Percentiles rank a stretch among this genome's conserved stretches.
Evolutionary conservation across 345 rosid species (phyloP).

Genomic region (Arabidopsis suecica): DNA sequence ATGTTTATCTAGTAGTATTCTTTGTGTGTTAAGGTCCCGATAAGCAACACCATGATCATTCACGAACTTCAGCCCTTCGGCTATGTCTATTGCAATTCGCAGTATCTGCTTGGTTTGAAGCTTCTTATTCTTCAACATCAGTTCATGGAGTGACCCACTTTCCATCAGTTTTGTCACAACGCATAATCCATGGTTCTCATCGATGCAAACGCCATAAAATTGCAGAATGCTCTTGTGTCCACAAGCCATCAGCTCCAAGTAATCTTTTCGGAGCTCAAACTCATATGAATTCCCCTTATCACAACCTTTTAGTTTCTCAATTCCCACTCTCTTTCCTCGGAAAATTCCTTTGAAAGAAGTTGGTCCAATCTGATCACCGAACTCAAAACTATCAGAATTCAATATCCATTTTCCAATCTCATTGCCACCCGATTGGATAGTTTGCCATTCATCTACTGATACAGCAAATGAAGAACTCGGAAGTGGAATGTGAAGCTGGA

Average conservation of each 20-base stretch:
- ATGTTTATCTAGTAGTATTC: constrained; percentile 77
- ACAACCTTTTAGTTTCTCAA: constrained; percentile 94
- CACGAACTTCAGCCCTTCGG: constrained; percentile 84
- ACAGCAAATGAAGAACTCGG: constrained; percentile 72
- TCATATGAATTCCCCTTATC: constrained; percentile 91
- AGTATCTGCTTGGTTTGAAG: constrained; percentile 76
- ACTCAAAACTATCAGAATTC: constrained; percentile 78
- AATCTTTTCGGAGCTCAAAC: constrained; percentile 80
- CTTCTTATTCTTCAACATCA: constrained; percentile 78
- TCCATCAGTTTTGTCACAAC: constrained; percentile 90
- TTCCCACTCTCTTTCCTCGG: constrained; percentile 77
- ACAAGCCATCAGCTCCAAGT: constrained; percentile 88
- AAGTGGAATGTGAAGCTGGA: constrained; percentile 80
- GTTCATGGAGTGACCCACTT: constrained; percentile 86
- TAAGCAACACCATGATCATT: constrained; percentile 86
- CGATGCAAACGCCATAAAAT: constrained; percentile 83
- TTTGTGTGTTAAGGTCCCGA: constrained; percentile 80
- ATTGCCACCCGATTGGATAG: constrained; percentile 67
- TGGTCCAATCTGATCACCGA: constrained; percentile 72
- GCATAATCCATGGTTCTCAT: constrained; percentile 89
- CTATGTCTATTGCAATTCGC: constrained; percentile 74
- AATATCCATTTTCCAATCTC: constrained; percentile 82
- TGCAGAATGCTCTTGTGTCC: constrained; percentile 88
- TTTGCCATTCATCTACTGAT: constrained; percentile 94
- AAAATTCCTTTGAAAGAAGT: constrained; percentile 73